Percentiles rank a stretch among this genome's conserved stretches.
Conservation (phyloP, 192 early-diverging fungal species). For the Coemansia sp. region DNA sequence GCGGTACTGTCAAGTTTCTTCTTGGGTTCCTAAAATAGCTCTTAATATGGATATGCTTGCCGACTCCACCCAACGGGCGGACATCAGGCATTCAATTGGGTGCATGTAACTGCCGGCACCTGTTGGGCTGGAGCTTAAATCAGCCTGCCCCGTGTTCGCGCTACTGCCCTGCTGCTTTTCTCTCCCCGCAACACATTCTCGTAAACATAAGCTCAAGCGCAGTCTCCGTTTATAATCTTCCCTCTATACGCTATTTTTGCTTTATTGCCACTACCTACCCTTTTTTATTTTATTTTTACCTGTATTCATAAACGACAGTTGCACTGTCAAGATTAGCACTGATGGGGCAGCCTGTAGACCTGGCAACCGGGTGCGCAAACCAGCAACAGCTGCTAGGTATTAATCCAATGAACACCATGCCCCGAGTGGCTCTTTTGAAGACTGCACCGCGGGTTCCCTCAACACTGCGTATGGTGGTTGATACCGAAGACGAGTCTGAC, state of each 20-base stretch:
- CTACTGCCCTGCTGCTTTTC: constrained; percentile 4
- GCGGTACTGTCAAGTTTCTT: neutral
- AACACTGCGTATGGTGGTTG: constrained; percentile 27
- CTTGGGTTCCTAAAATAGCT: constrained; percentile 1
- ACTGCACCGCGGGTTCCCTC: constrained; percentile 46
- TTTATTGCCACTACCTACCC: neutral
- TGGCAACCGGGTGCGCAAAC: neutral
- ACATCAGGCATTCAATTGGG: neutral
- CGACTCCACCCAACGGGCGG: constrained; percentile 6
- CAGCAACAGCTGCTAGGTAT: neutral
- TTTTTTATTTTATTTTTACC: neutral
- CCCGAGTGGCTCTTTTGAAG: neutral
- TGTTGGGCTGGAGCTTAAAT: constrained; percentile 4
- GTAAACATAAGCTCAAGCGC: neutral
- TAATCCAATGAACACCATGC: neutral
- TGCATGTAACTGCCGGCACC: neutral
- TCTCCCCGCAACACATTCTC: constrained; percentile 9
- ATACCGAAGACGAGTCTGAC: neutral
- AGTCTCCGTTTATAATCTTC: neutral
- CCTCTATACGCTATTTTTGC: neutral
- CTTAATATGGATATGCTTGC: neutral
- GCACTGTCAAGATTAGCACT: neutral
- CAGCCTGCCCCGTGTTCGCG: constrained; percentile 2
- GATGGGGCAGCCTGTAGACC: neutral
- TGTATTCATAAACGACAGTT: neutral